These are phyloP conservation scores for Ceratobasidium sp. DNA, from an alignment of 1,284 basidiomycete species.

Conservation along the genomic window DNA sequence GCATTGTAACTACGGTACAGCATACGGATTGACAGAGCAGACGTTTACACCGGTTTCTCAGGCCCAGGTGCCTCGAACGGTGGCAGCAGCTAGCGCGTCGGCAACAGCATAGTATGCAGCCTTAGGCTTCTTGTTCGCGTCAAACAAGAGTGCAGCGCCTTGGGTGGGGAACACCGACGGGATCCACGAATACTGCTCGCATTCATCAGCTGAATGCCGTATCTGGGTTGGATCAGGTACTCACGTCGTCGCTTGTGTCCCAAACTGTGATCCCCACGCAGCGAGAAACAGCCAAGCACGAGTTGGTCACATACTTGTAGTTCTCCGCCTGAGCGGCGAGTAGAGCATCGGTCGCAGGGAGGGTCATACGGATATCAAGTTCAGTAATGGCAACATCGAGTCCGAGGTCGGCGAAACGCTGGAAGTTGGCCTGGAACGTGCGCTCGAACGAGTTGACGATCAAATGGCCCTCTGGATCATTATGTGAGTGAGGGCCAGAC, in stretches of 20 bases:
- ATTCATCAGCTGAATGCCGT: background rate
- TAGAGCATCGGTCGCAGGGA: slow-evolving; percentile 57
- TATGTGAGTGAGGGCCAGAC: background rate
- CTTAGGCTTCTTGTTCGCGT: slow-evolving; percentile 46
- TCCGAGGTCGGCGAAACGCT: slow-evolving; percentile 57
- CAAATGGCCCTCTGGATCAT: slow-evolving; percentile 51
- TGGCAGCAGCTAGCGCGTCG: slow-evolving; percentile 41
- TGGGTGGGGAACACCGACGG: slow-evolving; percentile 46
- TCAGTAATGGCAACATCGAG: slow-evolving; percentile 58
- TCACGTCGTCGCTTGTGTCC: slow-evolving; percentile 40
- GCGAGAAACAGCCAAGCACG: slow-evolving; percentile 51
- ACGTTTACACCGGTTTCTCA: background rate
- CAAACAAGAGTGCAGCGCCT: slow-evolving; percentile 46
- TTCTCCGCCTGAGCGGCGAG: slow-evolving; percentile 59
- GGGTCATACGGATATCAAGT: slow-evolving; percentile 50
- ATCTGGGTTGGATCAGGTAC: slow-evolving; percentile 5
- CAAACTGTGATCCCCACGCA: slow-evolving; percentile 39
- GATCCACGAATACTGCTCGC: slow-evolving; percentile 44
- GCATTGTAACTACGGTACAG: background rate
- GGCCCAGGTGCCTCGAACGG: slow-evolving; percentile 11
- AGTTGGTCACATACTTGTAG: slow-evolving; percentile 55
- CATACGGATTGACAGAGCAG: background rate
- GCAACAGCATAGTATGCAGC: slow-evolving; percentile 45
- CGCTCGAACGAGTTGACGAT: slow-evolving; percentile 57
- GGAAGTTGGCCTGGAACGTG: slow-evolving; percentile 52